phyloP scores from a whole-genome alignment of 192 early-diverging fungal genomes.

The Thamnidium elegans region DNA sequence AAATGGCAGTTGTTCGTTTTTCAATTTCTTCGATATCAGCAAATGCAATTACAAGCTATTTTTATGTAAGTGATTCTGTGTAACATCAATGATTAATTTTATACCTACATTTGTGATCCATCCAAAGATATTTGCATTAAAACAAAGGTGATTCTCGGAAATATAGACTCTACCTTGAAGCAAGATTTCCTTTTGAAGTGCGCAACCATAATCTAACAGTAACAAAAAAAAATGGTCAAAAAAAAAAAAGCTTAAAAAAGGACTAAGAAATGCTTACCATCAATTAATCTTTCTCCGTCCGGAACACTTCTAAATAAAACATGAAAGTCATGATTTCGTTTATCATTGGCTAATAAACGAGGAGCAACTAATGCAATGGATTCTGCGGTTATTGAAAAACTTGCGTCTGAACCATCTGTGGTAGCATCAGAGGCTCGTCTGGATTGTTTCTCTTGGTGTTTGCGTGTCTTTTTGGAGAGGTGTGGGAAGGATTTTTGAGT shows the following conservation, averaged over 20 bases:
- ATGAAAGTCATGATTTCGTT: slow-evolving; percentile 54
- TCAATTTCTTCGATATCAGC: slow-evolving; percentile 79
- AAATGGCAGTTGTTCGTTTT: slow-evolving; percentile 77
- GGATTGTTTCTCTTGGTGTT: too few species aligned
- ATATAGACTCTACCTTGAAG: slow-evolving; percentile 82
- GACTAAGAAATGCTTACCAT: slow-evolving; percentile 39
- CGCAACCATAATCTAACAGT: slow-evolving; percentile 79
- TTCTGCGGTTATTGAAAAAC: slow-evolving; percentile 15
- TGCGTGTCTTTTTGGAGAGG: slow-evolving; percentile 5
- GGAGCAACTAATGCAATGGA: too few species aligned
- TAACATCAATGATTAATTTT: background rate
- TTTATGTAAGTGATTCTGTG: background rate
- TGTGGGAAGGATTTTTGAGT: slow-evolving; percentile 10
- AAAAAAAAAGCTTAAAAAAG: background rate
- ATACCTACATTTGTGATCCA: slow-evolving; percentile 71
- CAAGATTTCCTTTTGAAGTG: slow-evolving; percentile 85
- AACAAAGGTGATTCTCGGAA: slow-evolving; percentile 77
- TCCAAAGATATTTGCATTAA: slow-evolving; percentile 88
- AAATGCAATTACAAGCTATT: slow-evolving; percentile 65
- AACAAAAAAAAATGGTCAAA: background rate
- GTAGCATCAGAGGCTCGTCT: slow-evolving; percentile 7
- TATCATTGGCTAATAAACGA: slow-evolving; percentile 38
- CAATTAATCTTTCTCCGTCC: slow-evolving; percentile 51
- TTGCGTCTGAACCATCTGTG: slow-evolving; percentile 5
- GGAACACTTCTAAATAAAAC: slow-evolving; percentile 52